Percentiles rank a stretch among this genome's conserved stretches.
phyloP scores from a whole-genome alignment of 148 eudicot species.

The Vaccinium darrowii region DNA sequence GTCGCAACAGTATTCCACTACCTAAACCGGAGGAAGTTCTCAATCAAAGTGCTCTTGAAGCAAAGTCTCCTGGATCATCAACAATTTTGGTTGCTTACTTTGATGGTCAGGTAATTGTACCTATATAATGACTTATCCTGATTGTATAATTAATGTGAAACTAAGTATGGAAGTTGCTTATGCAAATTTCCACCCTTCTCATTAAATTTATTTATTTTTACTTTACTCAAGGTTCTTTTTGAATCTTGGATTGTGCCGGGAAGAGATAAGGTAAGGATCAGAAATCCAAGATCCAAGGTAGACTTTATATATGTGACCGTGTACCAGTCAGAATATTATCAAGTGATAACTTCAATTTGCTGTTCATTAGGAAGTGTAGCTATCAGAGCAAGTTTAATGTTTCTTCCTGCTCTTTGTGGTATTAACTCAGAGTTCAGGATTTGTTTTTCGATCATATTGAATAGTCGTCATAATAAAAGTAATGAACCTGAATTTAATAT shows the following conservation, averaged over 20 bases:
- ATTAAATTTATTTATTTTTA: neutral
- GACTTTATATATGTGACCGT: neutral
- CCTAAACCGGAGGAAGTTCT: constrained; percentile 48
- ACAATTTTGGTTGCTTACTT: constrained; percentile 71
- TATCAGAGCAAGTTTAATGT: neutral
- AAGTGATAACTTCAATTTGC: neutral
- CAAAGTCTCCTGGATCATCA: constrained; percentile 67
- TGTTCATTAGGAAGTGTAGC: neutral
- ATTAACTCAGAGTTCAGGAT: neutral
- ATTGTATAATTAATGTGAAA: neutral
- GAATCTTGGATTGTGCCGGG: neutral
- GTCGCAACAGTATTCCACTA: constrained; percentile 27
- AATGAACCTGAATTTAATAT: neutral
- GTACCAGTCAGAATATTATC: neutral
- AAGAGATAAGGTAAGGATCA: neutral
- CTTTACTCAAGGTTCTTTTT: neutral
- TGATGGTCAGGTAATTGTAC: constrained; percentile 53
- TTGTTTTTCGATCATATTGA: neutral
- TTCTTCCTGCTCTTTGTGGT: neutral
- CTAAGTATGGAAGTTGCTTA: neutral
- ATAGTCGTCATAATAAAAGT: neutral
- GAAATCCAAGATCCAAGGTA: neutral
- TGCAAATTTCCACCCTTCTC: neutral
- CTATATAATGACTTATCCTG: neutral
- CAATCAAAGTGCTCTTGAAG: constrained; percentile 44